Percentiles rank a stretch among this genome's conserved stretches.
These are phyloP conservation scores for Rhinocladiella similis DNA, from an alignment of 2,329 filamentous ascomycete genomes.

Conservation along the genomic window DNA sequence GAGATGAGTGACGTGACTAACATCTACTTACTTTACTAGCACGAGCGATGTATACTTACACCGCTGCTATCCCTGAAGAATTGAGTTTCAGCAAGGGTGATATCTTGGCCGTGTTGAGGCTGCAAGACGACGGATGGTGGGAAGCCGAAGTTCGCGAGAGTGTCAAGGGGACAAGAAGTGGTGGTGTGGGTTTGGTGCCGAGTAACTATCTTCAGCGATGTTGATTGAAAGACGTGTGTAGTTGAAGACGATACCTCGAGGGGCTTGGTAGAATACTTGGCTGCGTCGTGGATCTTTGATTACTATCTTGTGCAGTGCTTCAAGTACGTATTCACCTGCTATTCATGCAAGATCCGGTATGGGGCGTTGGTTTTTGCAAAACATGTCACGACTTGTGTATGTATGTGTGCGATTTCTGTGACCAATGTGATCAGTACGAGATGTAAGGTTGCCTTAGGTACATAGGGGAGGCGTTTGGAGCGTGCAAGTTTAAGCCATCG, in stretches of 20 bases:
- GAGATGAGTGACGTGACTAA: neutral
- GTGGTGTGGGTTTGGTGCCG: conserved; percentile 61
- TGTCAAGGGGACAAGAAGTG: conserved; percentile 46
- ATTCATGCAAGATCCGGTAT: neutral
- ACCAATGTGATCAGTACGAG: no score
- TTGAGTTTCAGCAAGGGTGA: conserved; percentile 91
- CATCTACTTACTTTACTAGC: conserved; percentile 56
- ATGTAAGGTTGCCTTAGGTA: no score
- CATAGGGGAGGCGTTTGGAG: no score
- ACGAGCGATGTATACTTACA: conserved; percentile 90
- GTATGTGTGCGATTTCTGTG: no score
- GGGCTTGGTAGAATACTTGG: no score
- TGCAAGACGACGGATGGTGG: conserved; percentile 98
- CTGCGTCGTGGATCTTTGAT: no score
- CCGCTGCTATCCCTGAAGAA: conserved; percentile 92
- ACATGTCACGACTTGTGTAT: no score
- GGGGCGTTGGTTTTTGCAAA: neutral
- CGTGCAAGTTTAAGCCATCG: no score
- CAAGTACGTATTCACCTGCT: no score
- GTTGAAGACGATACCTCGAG: no score
- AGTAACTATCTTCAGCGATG: conserved; percentile 67
- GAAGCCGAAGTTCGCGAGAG: conserved; percentile 85
- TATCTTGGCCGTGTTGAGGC: conserved; percentile 78
- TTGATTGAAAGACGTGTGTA: conserved; percentile 32
- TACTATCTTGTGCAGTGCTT: no score